These are phyloP conservation scores for Draba incana DNA, from an alignment of 345 rosid genomes.

Conservation along the genomic window DNA sequence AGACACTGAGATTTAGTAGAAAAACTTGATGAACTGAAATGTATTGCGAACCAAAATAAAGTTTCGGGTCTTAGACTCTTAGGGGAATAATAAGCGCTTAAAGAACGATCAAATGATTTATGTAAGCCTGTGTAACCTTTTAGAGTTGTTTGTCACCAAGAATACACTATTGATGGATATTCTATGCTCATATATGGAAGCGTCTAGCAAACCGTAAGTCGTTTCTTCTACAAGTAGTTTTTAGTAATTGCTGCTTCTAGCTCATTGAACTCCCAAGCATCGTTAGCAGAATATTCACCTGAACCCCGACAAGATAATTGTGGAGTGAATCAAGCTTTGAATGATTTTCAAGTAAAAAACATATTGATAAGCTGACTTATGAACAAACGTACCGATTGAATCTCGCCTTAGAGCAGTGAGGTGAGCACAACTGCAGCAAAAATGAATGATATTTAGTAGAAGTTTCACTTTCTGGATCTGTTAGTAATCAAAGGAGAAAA, in stretches of 20 bases:
- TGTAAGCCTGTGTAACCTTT: slow-evolving; percentile 30
- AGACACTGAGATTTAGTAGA: slow-evolving; percentile 40
- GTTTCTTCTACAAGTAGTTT: slow-evolving; percentile 54
- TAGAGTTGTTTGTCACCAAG: slow-evolving; percentile 26
- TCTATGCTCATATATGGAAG: slow-evolving; percentile 21
- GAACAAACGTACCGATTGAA: slow-evolving; percentile 68
- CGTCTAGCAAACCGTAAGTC: neutral
- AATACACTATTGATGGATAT: slow-evolving; percentile 16
- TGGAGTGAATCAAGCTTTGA: slow-evolving; percentile 5
- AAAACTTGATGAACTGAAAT: slow-evolving; percentile 13
- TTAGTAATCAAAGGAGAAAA: slow-evolving; percentile 4
- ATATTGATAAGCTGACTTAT: slow-evolving; percentile 11
- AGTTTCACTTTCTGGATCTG: slow-evolving; percentile 1
- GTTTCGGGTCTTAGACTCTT: slow-evolving; percentile 21
- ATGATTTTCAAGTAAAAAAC: slow-evolving; percentile 10
- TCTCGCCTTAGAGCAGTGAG: slow-evolving; percentile 93
- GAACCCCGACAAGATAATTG: neutral
- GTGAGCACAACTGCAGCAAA: slow-evolving; percentile 85
- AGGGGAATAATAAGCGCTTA: slow-evolving; percentile 25
- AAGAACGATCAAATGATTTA: slow-evolving; percentile 22
- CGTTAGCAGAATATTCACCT: slow-evolving; percentile 85
- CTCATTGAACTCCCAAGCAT: slow-evolving; percentile 89
- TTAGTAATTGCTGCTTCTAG: slow-evolving; percentile 78
- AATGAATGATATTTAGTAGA: slow-evolving; percentile 10
- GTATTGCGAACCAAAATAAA: slow-evolving; percentile 22